Base-by-base conservation (phyloP, 2,329 filamentous ascomycete species). In the Septoria petroselini region DNA sequence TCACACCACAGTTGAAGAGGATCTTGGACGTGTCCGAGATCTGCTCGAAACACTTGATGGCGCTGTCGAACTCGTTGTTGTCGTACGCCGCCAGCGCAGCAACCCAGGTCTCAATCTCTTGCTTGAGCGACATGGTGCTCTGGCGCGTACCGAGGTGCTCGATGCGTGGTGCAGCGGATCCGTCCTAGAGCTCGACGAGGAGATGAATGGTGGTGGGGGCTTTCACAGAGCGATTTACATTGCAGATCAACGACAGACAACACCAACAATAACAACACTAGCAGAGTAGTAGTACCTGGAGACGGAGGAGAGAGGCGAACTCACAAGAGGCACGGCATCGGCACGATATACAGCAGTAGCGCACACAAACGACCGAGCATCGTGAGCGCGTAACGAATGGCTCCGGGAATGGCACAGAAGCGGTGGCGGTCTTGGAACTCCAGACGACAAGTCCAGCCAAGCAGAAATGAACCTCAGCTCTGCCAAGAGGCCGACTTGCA, bases 81-180 rank as follows among this genome's bases (percentile, higher is more conserved):
- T 98, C 93, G 75, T 98, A 98, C 68, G 85, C 85, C 62, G 77
- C 83, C 48, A 98, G 82, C 71, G 93, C 93, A 69, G 85, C 78
- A 60, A 97, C 93, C 93, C 93, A 98, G 41, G 89, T 95, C 75
- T 97, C 91, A 71, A 98, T 98, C 86, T 98, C 93, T 91, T 76
- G 73, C 67, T 75, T 75, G 57, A 76, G 70, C 65, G 74, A 76
- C 73, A 76, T 75, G 63, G 64, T 58, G 17, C 25, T 29, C 43
- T 47, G 29, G 23, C 12, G 42, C 34, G 42, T 46, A 46, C 42
- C 33, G 15, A 18, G 33, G 33, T 38, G 43, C 23, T 27, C 23
- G 23, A 5, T 5, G 5, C 23, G 9, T 9, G 23, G 5, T 27
- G 23, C 23, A 5, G 5, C 23, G 23, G 23, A 27, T 27, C 52